Evolutionary conservation across 176 grass and related monocot genomes (phyloP).

Genomic region (Bonia amplexicaulis): DNA sequence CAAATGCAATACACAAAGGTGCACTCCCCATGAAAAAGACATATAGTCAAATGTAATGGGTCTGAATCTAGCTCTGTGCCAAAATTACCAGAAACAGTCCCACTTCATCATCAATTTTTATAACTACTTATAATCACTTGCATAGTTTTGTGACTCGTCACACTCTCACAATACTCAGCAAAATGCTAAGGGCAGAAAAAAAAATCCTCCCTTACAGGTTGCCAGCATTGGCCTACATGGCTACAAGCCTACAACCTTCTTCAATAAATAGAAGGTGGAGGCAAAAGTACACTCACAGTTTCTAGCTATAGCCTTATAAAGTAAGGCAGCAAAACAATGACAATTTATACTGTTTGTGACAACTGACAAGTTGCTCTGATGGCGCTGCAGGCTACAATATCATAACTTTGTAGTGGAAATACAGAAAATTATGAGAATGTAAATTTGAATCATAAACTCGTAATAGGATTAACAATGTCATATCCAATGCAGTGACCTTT

Average conservation of each 20-base stretch:
- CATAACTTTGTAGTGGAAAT: neutral
- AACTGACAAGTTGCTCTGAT: neutral
- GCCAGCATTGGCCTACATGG: neutral
- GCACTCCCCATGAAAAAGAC: neutral
- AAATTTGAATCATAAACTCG: neutral
- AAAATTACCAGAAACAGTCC: neutral
- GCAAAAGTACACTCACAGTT: neutral
- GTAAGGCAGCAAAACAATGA: neutral
- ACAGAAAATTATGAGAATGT: neutral
- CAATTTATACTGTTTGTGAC: neutral
- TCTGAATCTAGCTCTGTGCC: neutral
- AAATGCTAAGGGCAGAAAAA: neutral
- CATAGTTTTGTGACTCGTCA: neutral
- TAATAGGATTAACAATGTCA: neutral
- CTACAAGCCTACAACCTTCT: neutral
- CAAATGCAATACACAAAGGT: neutral
- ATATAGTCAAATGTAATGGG: neutral
- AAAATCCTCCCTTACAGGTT: neutral
- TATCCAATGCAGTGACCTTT: neutral
- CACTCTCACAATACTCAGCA: neutral
- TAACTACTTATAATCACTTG: neutral
- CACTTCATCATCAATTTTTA: neutral
- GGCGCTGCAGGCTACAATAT: neutral
- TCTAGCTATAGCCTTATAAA: neutral
- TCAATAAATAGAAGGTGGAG: neutral